Evolutionary conservation across 305 asterid genomes (phyloP).

Genomic region (Rubia balearica): DNA sequence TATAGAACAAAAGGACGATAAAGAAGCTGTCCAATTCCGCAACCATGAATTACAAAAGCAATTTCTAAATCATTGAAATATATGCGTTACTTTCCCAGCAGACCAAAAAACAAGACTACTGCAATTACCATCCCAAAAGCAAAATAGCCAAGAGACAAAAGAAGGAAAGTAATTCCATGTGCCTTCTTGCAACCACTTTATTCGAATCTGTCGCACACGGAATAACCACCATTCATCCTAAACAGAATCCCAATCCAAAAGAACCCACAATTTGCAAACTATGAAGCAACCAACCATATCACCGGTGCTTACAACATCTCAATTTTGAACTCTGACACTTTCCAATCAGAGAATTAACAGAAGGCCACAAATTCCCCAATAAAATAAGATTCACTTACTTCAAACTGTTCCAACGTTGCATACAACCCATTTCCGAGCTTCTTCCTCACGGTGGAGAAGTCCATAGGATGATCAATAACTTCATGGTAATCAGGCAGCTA

Average conservation of each 20-base stretch:
- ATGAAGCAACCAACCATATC: too few relatives aligned
- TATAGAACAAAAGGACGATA: neutral
- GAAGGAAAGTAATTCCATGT: neutral
- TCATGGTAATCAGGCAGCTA: constrained; percentile 98
- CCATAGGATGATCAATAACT: constrained; percentile 90
- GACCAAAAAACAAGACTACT: neutral
- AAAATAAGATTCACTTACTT: constrained; percentile 40
- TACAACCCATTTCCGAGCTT: constrained; percentile 72
- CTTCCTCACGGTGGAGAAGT: constrained; percentile 88
- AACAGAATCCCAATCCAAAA: neutral
- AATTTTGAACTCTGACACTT: neutral
- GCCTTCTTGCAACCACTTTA: neutral
- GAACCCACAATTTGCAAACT: neutral
- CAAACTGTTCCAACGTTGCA: constrained; percentile 68
- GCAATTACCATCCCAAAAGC: neutral
- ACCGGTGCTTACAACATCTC: neutral
- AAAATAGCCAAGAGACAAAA: neutral
- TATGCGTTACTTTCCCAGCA: neutral
- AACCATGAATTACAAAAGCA: neutral
- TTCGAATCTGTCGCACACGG: neutral
- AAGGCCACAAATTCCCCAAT: neutral
- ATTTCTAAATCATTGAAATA: neutral
- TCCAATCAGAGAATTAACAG: constrained; percentile 1
- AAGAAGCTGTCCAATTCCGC: neutral
- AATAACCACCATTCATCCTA: neutral